Percentiles rank a stretch among this genome's conserved stretches.
These are phyloP conservation scores for Aspergillus aculeatus DNA, from an alignment of 2,329 filamentous ascomycete species.

Conservation along the genomic window DNA sequence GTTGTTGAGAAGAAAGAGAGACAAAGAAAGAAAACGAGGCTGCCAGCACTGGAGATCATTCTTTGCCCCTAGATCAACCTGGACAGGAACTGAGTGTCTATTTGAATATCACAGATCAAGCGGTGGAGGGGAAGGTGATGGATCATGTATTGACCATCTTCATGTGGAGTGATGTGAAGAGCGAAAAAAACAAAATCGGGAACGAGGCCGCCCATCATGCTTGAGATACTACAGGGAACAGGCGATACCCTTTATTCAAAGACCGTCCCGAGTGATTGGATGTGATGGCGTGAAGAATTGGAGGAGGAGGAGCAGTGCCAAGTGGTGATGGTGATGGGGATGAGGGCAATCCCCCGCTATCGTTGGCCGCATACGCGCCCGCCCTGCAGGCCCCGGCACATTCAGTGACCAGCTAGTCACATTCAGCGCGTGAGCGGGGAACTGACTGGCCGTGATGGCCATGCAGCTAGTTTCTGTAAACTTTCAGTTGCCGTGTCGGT, in stretches of 20 bases:
- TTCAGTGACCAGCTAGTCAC: slow-evolving; percentile 7
- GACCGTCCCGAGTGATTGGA: slow-evolving; percentile 10
- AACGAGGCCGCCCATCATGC: no score
- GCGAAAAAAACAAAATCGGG: no score
- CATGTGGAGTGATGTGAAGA: not conserved
- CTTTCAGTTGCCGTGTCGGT: no score
- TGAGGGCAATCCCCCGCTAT: not conserved
- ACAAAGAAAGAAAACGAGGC: not conserved
- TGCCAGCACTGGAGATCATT: not conserved
- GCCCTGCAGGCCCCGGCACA: slow-evolving; percentile 11
- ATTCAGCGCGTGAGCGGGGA: not conserved
- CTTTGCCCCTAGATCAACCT: not conserved
- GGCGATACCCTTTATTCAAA: not conserved
- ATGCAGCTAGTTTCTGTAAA: not conserved
- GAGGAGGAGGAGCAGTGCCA: not conserved
- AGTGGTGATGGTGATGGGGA: slow-evolving; percentile 1
- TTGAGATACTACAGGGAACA: not conserved
- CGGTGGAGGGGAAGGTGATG: not conserved
- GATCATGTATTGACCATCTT: not conserved
- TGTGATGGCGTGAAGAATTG: slow-evolving; percentile 9
- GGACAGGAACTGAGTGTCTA: no score
- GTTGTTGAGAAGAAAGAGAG: not conserved
- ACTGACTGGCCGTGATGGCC: not conserved
- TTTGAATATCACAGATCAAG: not conserved
- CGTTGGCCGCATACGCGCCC: slow-evolving; percentile 16